Percentiles rank a stretch among this genome's conserved stretches.
Evolutionary conservation across 768 basidiomycete species (phyloP).

Genomic region (Tylopilus balloui): DNA sequence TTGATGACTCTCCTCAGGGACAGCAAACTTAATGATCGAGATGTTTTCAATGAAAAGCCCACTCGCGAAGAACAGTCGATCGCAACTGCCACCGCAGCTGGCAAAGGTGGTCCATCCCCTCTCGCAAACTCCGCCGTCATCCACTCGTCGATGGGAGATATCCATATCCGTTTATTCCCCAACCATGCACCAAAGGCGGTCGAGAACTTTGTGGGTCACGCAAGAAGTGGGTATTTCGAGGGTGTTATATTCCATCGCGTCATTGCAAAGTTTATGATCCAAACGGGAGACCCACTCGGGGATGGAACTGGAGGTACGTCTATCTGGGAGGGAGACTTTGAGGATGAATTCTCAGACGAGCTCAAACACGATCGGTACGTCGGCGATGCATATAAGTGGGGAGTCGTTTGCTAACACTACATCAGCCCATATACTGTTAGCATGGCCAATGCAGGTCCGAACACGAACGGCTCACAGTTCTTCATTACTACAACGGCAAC

Average conservation of each 20-base stretch:
- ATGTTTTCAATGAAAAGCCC: slow-evolving; percentile 97
- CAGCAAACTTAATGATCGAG: slow-evolving; percentile 82
- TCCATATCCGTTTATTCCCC: slow-evolving; percentile 85
- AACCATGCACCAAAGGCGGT: slow-evolving; percentile 91
- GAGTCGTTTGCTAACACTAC: slow-evolving; percentile 1
- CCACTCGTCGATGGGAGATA: slow-evolving; percentile 94
- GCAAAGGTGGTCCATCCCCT: slow-evolving; percentile 57
- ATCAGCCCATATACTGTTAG: slow-evolving; percentile 88
- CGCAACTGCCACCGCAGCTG: slow-evolving; percentile 53
- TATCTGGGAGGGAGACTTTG: slow-evolving; percentile 88
- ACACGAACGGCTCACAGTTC: slow-evolving; percentile 95
- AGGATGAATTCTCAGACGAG: slow-evolving; percentile 89
- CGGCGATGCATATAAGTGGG: background rate
- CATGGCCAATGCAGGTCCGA: slow-evolving; percentile 90
- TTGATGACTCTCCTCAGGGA: slow-evolving; percentile 46
- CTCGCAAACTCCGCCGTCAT: slow-evolving; percentile 81
- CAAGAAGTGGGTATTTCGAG: slow-evolving; percentile 87
- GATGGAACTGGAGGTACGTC: slow-evolving; percentile 91
- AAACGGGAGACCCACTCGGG: slow-evolving; percentile 93
- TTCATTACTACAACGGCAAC: slow-evolving; percentile 96
- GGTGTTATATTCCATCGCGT: slow-evolving; percentile 94
- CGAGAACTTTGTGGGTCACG: slow-evolving; percentile 95
- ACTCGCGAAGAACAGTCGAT: slow-evolving; percentile 94
- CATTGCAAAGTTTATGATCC: slow-evolving; percentile 98
- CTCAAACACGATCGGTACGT: slow-evolving; percentile 84